Conservation (phyloP, 305 asterid genomes). For the Fraxinus xanthoxyloides region DNA sequence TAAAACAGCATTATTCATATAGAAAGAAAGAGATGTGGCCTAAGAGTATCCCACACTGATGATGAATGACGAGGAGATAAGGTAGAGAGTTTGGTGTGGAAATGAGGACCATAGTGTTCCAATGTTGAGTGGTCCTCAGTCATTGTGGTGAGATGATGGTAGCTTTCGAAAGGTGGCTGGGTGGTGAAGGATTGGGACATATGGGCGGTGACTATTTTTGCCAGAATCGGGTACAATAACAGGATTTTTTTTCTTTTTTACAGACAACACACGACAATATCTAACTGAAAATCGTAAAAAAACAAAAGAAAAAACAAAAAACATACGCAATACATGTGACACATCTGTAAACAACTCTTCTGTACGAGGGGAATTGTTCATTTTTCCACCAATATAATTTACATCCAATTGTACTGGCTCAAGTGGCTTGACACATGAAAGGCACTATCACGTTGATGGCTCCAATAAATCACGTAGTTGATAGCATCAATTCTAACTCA, state of each 20-base stretch:
- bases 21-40: not conserved
- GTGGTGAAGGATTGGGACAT: constrained; percentile 37
- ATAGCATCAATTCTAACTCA: not conserved
- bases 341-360: no score
- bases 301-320: no score
- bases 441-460: not conserved
- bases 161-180: constrained; percentile 27
- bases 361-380: not conserved
- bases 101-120: constrained; percentile 20
- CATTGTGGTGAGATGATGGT: constrained; percentile 28
- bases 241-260: no score
- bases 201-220: constrained; percentile 41
- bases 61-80: constrained; percentile 26
- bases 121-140: constrained; percentile 30
- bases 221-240: no score
- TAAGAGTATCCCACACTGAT: not conserved
- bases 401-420: not conserved
- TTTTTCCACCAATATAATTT: not conserved
- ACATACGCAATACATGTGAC: no score
- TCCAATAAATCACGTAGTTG: not conserved
- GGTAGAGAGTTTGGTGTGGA: constrained; percentile 23
- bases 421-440: not conserved
- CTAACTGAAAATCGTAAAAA: no score
- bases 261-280: no score
- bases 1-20: no score